Base-by-base conservation (phyloP, 768 basidiomycete genomes). In the Collybiopsis luxurians region DNA sequence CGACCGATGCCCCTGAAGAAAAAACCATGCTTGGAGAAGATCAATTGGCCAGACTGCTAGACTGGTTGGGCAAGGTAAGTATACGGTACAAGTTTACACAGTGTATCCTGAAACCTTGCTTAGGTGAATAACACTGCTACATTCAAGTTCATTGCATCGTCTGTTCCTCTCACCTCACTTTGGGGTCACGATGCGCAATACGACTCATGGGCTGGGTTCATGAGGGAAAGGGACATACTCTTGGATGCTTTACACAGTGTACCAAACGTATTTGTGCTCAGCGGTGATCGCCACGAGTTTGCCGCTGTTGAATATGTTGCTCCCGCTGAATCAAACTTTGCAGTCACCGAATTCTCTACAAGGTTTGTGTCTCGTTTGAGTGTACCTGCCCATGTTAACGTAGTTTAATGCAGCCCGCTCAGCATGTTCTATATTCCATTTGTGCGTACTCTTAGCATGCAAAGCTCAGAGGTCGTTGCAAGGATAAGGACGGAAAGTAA, bases 221-320 rank as follows among this genome's bases (percentile, higher is more conserved):
- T 76, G 3, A 65, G 66, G 13, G 89, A 91, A 69, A 84, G 87
- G 62, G 73, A 77, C 13, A 69, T 76, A 0, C 69, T 92, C 12
- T 73, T 92, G 27, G 68, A 75, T 23, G 73, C 79, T 0, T 71
- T 92, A 40, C 80, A 85, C 58, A 75, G 81, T 23, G 83, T 90
- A 11, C 86, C 87, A 0, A 90, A 91, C 62, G 81, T 89, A 45
- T 70, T 87, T 64, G 66, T 91, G 50, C 70, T 91, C 44, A 85
- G 83, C 2, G 89, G 89, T 7, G 90, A 90, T 66, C 77, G 89
- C 21, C 90, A 92, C 67, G 89, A 91, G 70, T 91, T 90, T 63
- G 89, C 89, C 1, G 82, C 81, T 4, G 78, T 90, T 61, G 82
- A 86, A 69, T 87, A 83, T 66, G 76, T 73, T 53, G 63, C 75